A percentile compares a stretch with the other conserved stretches of the same genome.
Conservation (phyloP, 2,329 filamentous ascomycete species). For the Mollisiaceae sp. region DNA sequence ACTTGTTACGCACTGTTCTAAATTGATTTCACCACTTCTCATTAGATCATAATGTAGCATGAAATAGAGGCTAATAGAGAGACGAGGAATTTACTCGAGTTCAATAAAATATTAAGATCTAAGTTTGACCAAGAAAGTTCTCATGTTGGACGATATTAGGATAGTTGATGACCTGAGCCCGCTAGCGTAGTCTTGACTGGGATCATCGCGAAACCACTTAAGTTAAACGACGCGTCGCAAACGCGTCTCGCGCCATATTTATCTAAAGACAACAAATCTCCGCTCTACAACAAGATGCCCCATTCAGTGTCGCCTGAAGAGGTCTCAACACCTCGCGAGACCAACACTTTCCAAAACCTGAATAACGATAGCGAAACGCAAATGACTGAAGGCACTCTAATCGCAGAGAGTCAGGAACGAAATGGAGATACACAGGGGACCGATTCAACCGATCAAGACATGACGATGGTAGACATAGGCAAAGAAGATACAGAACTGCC, state of each 20-base stretch:
- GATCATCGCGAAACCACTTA: conserved; percentile 16
- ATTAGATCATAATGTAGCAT: too few relatives aligned
- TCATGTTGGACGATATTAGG: too few relatives aligned
- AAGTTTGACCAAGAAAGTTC: too few relatives aligned
- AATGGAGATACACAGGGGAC: conserved; percentile 24
- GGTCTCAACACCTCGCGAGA: conserved; percentile 42
- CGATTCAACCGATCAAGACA: conserved; percentile 34
- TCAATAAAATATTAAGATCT: too few relatives aligned
- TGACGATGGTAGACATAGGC: conserved; percentile 36
- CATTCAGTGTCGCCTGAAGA: conserved; percentile 49
- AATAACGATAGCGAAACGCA: conserved; percentile 42
- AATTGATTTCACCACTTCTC: too few relatives aligned
- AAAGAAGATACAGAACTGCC: conserved; percentile 17
- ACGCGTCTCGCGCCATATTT: background rate
- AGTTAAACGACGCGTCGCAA: conserved; percentile 11
- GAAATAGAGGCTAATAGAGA: too few relatives aligned
- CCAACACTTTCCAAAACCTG: conserved; percentile 38
- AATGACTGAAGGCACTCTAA: conserved; percentile 19
- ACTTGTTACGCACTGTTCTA: too few relatives aligned
- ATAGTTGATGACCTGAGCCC: too few relatives aligned
- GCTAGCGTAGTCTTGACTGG: background rate
- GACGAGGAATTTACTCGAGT: too few relatives aligned
- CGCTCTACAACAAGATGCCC: conserved; percentile 46
- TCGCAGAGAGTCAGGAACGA: conserved; percentile 13
- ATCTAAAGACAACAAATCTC: background rate